Percentiles rank a stretch among this genome's conserved stretches.
phyloP scores from a whole-genome alignment of 805 yeast species.

The Wickerhamomyces pijperi region DNA sequence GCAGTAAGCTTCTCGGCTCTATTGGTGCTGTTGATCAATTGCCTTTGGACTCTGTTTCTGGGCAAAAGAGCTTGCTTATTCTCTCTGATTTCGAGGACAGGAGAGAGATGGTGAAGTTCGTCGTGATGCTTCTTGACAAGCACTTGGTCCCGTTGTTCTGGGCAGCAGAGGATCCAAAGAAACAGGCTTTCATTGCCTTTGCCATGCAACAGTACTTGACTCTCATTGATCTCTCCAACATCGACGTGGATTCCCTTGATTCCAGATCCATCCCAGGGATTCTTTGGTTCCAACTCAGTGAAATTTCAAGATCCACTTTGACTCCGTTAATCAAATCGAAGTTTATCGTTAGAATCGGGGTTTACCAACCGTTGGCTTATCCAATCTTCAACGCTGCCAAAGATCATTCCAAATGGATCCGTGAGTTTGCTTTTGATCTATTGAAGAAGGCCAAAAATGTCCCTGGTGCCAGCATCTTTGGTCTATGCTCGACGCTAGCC shows the following conservation, averaged over 20 bases:
- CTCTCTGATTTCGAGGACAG: conserved; percentile 52
- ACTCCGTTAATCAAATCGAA: conserved; percentile 67
- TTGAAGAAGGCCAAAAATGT: conserved; percentile 27
- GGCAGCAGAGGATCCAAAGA: conserved; percentile 80
- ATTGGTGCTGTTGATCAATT: conserved; percentile 71
- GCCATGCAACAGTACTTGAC: conserved; percentile 81
- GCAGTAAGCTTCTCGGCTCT: conserved; percentile 61
- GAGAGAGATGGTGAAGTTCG: conserved; percentile 52
- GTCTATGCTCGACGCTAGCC: conserved; percentile 51
- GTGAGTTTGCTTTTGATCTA: conserved; percentile 55
- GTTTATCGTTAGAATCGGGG: conserved; percentile 41
- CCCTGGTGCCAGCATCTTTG: conserved; percentile 35
- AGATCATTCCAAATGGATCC: conserved; percentile 63
- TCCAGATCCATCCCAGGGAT: conserved; percentile 18
- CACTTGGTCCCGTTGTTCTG: conserved; percentile 76
- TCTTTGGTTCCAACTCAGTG: conserved; percentile 56
- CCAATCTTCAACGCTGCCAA: conserved; percentile 54
- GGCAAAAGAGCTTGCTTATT: conserved; percentile 30
- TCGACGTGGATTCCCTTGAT: conserved; percentile 20
- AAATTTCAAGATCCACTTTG: conserved; percentile 58
- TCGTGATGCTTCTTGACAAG: conserved; percentile 52
- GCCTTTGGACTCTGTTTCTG: too few relatives aligned
- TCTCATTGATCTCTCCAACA: conserved; percentile 36
- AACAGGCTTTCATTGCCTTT: conserved; percentile 74
- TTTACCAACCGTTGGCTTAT: conserved; percentile 34